Conservation (phyloP, 768 basidiomycete genomes). For the Rhodotorula diobovata region DNA sequence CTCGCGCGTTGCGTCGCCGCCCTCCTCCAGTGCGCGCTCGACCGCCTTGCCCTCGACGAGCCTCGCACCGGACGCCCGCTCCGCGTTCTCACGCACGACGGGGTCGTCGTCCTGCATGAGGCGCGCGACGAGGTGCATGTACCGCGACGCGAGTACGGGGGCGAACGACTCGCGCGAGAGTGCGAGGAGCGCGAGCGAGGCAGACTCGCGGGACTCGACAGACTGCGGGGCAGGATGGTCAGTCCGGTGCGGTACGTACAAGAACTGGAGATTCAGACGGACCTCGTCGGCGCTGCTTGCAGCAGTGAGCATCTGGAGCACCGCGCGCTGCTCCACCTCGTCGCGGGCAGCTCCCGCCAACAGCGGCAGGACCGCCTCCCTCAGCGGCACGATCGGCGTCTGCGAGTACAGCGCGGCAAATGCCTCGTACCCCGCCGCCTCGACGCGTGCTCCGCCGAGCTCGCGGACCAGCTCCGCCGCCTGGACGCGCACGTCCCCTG, state of each 20-base stretch:
- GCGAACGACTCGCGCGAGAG: neutral
- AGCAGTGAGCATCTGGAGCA: constrained; percentile 1
- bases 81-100: constrained; percentile 20
- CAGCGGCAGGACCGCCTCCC: constrained; percentile 30
- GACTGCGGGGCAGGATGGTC: neutral
- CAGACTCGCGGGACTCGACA: constrained; percentile 30
- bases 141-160: neutral
- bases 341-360: neutral
- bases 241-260: neutral
- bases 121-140: constrained; percentile 1
- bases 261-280: neutral
- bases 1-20: neutral
- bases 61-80: neutral
- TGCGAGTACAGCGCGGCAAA: neutral
- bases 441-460: neutral
- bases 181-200: constrained; percentile 15
- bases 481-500: constrained; percentile 20
- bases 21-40: neutral
- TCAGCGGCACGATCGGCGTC: constrained; percentile 26
- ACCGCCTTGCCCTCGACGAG: constrained; percentile 22
- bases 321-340: neutral
- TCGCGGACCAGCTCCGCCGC: constrained; percentile 16
- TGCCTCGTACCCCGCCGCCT: neutral
- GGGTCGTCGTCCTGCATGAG: constrained; percentile 37
- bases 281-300: constrained; percentile 17